Conservation (phyloP, 441 rosid genomes). For the Breynia disticha region DNA sequence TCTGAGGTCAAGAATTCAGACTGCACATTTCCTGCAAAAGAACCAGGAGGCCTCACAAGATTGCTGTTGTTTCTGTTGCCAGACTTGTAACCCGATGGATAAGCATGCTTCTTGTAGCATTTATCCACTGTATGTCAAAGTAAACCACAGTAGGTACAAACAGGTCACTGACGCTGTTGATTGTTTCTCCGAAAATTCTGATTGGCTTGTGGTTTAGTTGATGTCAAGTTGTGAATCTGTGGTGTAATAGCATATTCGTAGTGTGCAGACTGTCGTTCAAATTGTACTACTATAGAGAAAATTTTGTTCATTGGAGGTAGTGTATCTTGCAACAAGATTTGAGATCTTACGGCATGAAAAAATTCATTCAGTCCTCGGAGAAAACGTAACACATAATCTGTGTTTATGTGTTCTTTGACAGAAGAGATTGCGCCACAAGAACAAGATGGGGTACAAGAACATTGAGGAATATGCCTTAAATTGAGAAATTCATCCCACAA, state of each 20-base stretch:
- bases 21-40: no score
- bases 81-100: no score
- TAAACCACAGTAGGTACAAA: no score
- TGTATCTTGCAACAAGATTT: not conserved
- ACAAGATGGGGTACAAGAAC: not conserved
- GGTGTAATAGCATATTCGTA: not conserved
- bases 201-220: no score
- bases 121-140: no score
- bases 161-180: no score
- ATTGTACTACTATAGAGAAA: not conserved
- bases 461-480: not conserved
- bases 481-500: not conserved
- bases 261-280: not conserved
- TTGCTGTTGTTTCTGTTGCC: no score
- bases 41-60: no score
- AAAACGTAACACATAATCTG: not conserved
- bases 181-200: no score
- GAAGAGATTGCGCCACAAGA: not conserved
- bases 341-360: not conserved
- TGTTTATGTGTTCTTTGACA: not conserved
- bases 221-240: no score
- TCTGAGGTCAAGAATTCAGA: no score
- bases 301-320: not conserved
- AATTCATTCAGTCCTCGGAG: constrained; percentile 1
- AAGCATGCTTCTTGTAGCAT: no score